Evolutionary conservation across 2,329 filamentous ascomycete genomes (phyloP).

Genomic region (Teratosphaeria viscida): DNA sequence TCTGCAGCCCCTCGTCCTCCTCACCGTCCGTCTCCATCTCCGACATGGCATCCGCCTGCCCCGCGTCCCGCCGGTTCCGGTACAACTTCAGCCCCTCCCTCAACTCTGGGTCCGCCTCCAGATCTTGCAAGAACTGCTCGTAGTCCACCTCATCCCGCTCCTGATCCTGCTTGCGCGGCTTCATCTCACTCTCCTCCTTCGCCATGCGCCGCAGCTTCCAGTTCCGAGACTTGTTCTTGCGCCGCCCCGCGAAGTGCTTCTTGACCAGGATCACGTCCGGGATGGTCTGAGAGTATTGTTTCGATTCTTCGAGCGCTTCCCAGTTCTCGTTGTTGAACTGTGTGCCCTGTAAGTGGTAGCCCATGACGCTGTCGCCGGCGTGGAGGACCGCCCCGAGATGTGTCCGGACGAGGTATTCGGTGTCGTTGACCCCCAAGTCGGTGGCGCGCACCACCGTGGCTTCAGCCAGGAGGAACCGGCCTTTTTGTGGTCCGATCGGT

Average conservation of each 20-base stretch:
- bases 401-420: conserved; percentile 79
- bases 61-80: conserved; percentile 50
- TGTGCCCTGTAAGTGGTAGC: conserved; percentile 79
- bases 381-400: conserved; percentile 80
- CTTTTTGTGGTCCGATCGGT: conserved; percentile 60
- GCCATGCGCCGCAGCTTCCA: conserved; percentile 94
- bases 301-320: conserved; percentile 69
- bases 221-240: conserved; percentile 61
- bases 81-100: conserved; percentile 77
- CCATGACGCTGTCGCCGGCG: conserved; percentile 83
- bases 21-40: conserved; percentile 44
- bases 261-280: conserved; percentile 93
- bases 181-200: conserved; percentile 76
- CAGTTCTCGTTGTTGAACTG: conserved; percentile 88
- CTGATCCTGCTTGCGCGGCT: conserved; percentile 79
- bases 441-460: conserved; percentile 77
- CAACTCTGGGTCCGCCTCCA: conserved; percentile 89
- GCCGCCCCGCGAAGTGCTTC: conserved; percentile 84
- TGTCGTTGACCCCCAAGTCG: conserved; percentile 78
- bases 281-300: conserved; percentile 64
- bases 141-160: conserved; percentile 86
- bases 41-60: conserved; percentile 33
- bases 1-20: conserved; percentile 42
- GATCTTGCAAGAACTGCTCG: conserved; percentile 91
- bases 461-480: conserved; percentile 76